Evolutionary conservation across 78 protist genomes (phyloP).

Genomic region (Guillardia theta): DNA sequence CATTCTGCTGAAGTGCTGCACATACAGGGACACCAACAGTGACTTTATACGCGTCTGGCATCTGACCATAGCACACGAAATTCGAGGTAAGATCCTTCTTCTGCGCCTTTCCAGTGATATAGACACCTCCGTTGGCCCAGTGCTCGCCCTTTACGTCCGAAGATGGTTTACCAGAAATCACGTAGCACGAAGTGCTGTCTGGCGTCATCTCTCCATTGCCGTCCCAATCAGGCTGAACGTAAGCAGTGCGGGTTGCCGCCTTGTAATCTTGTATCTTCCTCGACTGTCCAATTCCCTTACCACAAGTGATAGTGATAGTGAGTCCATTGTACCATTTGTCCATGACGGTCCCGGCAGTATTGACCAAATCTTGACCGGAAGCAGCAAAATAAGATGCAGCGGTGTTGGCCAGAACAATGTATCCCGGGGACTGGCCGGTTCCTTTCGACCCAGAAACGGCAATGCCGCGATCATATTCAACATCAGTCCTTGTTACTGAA

Average conservation of each 20-base stretch:
- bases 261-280: not conserved
- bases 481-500: not conserved
- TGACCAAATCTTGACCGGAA: not conserved
- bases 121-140: not conserved
- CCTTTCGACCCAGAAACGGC: not conserved
- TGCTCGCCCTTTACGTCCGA: conserved; percentile 8
- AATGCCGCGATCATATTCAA: not conserved
- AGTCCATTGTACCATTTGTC: conserved; percentile 13
- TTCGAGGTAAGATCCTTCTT: not conserved
- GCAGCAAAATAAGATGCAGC: not conserved
- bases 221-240: not conserved
- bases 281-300: conserved; percentile 1
- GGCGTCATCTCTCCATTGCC: conserved; percentile 5
- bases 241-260: not conserved
- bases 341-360: not conserved
- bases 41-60: not conserved
- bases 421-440: not conserved
- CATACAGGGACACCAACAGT: not conserved
- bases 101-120: not conserved
- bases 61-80: not conserved
- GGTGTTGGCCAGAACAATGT: not conserved
- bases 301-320: not conserved
- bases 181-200: conserved; percentile 3
- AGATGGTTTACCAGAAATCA: not conserved
- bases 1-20: not conserved